phyloP scores from a whole-genome alignment of 441 rosid species.

The Corymbia calophylla region DNA sequence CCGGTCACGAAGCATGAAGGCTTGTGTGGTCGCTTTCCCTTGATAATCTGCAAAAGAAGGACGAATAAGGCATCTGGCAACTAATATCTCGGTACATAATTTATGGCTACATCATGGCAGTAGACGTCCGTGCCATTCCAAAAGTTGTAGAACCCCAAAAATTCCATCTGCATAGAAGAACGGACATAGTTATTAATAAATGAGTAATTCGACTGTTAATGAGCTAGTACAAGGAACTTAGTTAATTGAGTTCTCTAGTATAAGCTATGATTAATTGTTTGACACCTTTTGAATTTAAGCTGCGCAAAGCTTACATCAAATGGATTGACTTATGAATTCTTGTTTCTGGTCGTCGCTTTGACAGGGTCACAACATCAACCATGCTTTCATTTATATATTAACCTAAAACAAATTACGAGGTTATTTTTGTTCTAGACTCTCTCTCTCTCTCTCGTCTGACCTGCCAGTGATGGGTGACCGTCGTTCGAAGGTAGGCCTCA shows the following conservation, averaged over 20 bases:
- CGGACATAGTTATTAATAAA: not conserved
- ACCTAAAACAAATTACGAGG: not conserved
- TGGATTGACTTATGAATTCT: not conserved
- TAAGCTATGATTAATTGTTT: not conserved
- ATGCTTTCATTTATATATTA: not conserved
- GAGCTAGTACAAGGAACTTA: not conserved
- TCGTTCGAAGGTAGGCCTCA: not conserved
- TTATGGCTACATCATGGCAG: not conserved
- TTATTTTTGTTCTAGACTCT: not conserved
- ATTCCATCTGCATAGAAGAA: conserved; percentile 44
- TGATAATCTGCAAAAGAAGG: conserved; percentile 37
- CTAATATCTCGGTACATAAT: not conserved
- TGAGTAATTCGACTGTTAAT: not conserved
- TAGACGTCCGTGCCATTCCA: conserved; percentile 50
- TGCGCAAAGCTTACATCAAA: not conserved
- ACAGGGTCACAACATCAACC: not conserved
- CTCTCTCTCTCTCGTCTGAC: not conserved
- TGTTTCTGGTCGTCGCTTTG: not conserved
- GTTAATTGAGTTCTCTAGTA: not conserved
- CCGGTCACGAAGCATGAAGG: conserved; percentile 35
- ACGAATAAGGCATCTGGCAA: not conserved
- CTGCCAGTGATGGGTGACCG: conserved; percentile 38
- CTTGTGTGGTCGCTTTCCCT: conserved; percentile 55
- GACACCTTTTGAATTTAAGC: not conserved
- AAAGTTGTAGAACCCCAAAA: conserved; percentile 41